phyloP scores from a whole-genome alignment of 1,284 basidiomycete species.

The Amylostereum chailletii region DNA sequence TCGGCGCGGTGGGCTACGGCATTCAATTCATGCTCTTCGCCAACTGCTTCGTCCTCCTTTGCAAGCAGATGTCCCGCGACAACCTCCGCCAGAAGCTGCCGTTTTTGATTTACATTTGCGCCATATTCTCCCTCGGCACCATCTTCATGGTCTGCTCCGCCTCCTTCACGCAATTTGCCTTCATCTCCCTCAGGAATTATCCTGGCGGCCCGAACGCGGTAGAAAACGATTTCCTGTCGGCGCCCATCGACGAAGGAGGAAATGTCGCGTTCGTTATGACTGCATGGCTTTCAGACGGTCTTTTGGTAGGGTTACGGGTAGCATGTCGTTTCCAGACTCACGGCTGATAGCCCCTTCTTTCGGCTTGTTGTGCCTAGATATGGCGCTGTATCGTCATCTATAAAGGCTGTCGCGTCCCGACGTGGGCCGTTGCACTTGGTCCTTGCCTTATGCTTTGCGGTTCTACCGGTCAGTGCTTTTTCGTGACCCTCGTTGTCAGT shows the following conservation, averaged over 20 bases:
- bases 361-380: slow-evolving; percentile 15
- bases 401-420: slow-evolving; percentile 3
- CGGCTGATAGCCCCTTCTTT: background rate
- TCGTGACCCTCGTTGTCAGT: background rate
- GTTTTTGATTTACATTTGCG: slow-evolving; percentile 16
- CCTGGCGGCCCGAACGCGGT: slow-evolving; percentile 22
- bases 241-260: slow-evolving; percentile 19
- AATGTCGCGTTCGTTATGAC: slow-evolving; percentile 19
- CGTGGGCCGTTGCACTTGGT: slow-evolving; percentile 4
- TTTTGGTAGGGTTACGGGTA: slow-evolving; percentile 21
- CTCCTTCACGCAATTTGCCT: slow-evolving; percentile 20
- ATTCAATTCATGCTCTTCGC: slow-evolving; percentile 13
- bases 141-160: slow-evolving; percentile 17
- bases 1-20: slow-evolving; percentile 22
- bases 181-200: slow-evolving; percentile 23
- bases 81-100: slow-evolving; percentile 7
- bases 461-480: slow-evolving; percentile 9
- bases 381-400: slow-evolving; percentile 20
- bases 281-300: slow-evolving; percentile 20
- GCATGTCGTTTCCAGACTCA: background rate
- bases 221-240: slow-evolving; percentile 13
- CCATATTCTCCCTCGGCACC: slow-evolving; percentile 20
- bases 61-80: slow-evolving; percentile 9
- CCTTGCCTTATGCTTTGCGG: slow-evolving; percentile 9
- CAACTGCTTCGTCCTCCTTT: slow-evolving; percentile 12